Percentiles rank a stretch among this genome's conserved stretches.
Evolutionary conservation across 441 rosid species (phyloP).

Genomic region (Hura crepitans): DNA sequence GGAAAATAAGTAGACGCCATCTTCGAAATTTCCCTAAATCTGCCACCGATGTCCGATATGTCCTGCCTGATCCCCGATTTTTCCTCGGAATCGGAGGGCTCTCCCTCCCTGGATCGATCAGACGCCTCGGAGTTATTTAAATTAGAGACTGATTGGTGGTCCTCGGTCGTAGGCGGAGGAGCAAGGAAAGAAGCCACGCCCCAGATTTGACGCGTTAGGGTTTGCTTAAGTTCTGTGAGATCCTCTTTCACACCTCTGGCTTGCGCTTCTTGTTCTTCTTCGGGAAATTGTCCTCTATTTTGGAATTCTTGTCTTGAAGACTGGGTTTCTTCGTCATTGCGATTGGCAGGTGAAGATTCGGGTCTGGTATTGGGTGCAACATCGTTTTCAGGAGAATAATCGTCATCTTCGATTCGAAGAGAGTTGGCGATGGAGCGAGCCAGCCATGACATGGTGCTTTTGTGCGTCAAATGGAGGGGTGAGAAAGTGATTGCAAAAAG

Average conservation of each 20-base stretch:
- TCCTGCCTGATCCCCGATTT: slow-evolving; percentile 56
- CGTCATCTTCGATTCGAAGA: slow-evolving; percentile 64
- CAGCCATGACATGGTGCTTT: slow-evolving; percentile 74
- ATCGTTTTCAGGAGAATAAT: slow-evolving; percentile 21
- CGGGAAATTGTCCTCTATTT: slow-evolving; percentile 20
- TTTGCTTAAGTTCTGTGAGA: slow-evolving; percentile 65
- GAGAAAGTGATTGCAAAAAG: slow-evolving; percentile 23
- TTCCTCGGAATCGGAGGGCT: slow-evolving; percentile 32
- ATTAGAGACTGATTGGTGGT: slow-evolving; percentile 21
- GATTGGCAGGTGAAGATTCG: slow-evolving; percentile 19
- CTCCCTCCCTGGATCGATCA: slow-evolving; percentile 34
- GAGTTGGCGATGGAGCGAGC: slow-evolving; percentile 87
- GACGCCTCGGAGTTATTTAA: slow-evolving; percentile 28
- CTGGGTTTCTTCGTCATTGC: slow-evolving; percentile 22
- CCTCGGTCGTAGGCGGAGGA: slow-evolving; percentile 45
- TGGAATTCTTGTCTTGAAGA: slow-evolving; percentile 32
- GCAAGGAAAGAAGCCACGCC: slow-evolving; percentile 94
- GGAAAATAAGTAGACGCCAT: slow-evolving; percentile 75
- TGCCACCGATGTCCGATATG: slow-evolving; percentile 73
- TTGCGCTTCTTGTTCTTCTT: slow-evolving; percentile 33
- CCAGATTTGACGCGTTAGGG: slow-evolving; percentile 75
- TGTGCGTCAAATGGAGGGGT: background rate
- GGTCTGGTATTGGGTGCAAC: background rate
- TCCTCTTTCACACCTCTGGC: slow-evolving; percentile 82
- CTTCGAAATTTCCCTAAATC: slow-evolving; percentile 64